Evolutionary conservation across 2,329 filamentous ascomycete genomes (phyloP), one percentile per base, ranked within the genome.

Genomic region (Leptographium wingfieldii): DNA sequence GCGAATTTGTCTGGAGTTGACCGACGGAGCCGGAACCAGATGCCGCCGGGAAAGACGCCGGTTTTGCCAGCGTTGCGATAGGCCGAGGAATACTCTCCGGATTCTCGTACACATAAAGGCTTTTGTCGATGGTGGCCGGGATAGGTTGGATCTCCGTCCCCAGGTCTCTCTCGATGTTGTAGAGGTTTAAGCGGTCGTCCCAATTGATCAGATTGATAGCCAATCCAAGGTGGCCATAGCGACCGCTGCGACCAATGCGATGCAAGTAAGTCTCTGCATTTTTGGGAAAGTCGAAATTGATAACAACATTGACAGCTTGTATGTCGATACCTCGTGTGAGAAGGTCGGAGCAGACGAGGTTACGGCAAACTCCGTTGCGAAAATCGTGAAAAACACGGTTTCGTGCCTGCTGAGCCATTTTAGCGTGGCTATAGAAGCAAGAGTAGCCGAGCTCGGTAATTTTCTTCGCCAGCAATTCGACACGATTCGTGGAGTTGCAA

Each of bases 331-430:
- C 94, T 75, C 94, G 92, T 64, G 94, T 99, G 65, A 99, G 82
- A 48, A 99, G 80, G 76, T 99, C 94, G 2, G 95, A 99, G 76
- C 94, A 99, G 64, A 99, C 94, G 46, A 99, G 84, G 72, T 99
- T 99, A 69, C 94, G 90, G 78, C 92, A 97, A 58, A 96, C 92
- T 61, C 94, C 94, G 68, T 96, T 96, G 67, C 94, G 87, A 80
- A 99, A 99, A 73, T 99, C 95, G 76, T 99, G 94, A 79, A 99
- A 99, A 62, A 99, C 94, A 61, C 95, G 90, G 76, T 99, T 99
- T 68, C 94, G 90, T 67, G 92, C 91, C 66, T 94, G 88, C 74
- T 99, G 94, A 55, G 94, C 84, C 94, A 99, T 99, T 70, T 92
- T 91, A 58, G 94, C 94, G 73, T 99, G 94, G 67, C 92, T 97